Percentiles rank a stretch among this genome's conserved stretches.
Conservation (phyloP, 768 basidiomycete species). For the Boletus coccyginus region DNA sequence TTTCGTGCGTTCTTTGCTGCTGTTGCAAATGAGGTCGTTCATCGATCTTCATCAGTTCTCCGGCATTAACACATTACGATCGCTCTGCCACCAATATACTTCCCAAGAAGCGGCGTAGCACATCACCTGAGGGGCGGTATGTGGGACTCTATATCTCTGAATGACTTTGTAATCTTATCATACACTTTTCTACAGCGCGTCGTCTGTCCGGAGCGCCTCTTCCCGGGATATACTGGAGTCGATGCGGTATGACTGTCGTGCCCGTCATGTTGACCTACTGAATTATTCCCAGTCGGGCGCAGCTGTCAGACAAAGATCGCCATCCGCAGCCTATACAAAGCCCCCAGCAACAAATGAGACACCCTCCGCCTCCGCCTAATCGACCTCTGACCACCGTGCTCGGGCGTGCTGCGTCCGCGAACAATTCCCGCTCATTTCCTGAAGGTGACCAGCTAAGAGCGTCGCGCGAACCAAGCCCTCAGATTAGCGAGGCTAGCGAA, state of each 20-base stretch:
- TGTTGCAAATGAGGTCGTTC: constrained; percentile 7
- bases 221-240: constrained; percentile 22
- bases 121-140: constrained; percentile 30
- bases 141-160: constrained; percentile 5
- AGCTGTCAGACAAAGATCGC: constrained; percentile 19
- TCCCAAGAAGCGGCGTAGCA: constrained; percentile 33
- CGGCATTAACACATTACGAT: constrained; percentile 26
- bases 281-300: constrained; percentile 20
- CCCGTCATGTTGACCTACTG: constrained; percentile 3
- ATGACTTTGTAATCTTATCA: constrained; percentile 11
- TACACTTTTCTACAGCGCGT: constrained; percentile 8
- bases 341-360: constrained; percentile 13
- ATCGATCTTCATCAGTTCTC: constrained; percentile 26
- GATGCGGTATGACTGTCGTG: constrained; percentile 24
- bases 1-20: constrained; percentile 28
- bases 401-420: constrained; percentile 16
- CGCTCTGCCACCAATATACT: constrained; percentile 29
- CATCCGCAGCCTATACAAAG: constrained; percentile 8
- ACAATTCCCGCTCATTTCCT: constrained; percentile 23
- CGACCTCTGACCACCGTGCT: constrained; percentile 5
- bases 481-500: constrained; percentile 32
- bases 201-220: constrained; percentile 14
- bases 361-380: constrained; percentile 1
- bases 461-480: constrained; percentile 31
- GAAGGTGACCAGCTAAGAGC: constrained; percentile 30